These are phyloP conservation scores for Rhamnella rubrinervis DNA, from an alignment of 331 rosid species.

Conservation along the genomic window DNA sequence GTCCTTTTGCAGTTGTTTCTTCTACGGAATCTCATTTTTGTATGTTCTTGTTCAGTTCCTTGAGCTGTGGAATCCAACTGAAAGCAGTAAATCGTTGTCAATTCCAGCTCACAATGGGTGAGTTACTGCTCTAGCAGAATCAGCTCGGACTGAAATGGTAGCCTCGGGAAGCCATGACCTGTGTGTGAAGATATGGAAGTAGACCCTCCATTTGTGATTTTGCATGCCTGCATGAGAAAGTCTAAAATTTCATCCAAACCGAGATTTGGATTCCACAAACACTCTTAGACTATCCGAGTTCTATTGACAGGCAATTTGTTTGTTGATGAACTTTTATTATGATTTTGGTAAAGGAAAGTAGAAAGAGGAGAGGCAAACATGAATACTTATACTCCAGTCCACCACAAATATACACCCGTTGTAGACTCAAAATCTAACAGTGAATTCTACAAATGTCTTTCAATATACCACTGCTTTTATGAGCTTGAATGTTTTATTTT, in stretches of 20 bases:
- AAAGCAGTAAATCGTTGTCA: slow-evolving; percentile 24
- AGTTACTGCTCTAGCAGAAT: slow-evolving; percentile 44
- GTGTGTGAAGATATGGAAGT: slow-evolving; percentile 62
- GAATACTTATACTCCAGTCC: too few species aligned
- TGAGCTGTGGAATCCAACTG: slow-evolving; percentile 51
- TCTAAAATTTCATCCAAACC: background rate
- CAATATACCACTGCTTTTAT: too few species aligned
- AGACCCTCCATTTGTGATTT: slow-evolving; percentile 4
- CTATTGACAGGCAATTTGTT: too few species aligned
- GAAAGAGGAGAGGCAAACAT: too few species aligned
- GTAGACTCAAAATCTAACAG: too few species aligned
- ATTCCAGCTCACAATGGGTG: slow-evolving; percentile 51
- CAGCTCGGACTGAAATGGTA: slow-evolving; percentile 33
- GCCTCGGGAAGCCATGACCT: slow-evolving; percentile 68
- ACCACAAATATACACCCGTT: too few species aligned
- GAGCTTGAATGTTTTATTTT: too few species aligned
- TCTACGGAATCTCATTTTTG: background rate
- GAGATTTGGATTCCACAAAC: background rate
- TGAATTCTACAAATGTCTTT: too few species aligned
- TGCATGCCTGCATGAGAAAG: background rate
- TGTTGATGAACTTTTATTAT: too few species aligned
- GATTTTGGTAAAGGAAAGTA: too few species aligned
- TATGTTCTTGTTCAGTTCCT: slow-evolving; percentile 41
- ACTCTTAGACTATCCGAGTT: too few species aligned
- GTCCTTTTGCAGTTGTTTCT: background rate